These are phyloP conservation scores for Chalciporus sp. DNA, from an alignment of 1,284 basidiomycete species.

Conservation along the genomic window DNA sequence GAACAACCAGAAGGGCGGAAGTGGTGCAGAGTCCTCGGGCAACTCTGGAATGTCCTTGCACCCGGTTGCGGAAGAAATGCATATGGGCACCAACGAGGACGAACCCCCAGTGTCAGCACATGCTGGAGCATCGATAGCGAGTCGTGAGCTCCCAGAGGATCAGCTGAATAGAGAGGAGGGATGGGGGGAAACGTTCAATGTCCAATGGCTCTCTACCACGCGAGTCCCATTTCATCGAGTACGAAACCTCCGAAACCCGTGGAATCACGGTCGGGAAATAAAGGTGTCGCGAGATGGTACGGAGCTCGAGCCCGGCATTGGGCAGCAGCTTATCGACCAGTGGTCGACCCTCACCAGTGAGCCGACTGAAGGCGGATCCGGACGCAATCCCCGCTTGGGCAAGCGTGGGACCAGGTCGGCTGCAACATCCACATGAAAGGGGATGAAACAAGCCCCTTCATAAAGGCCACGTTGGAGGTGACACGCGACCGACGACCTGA, in stretches of 20 bases:
- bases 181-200: slow-evolving; percentile 79
- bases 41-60: slow-evolving; percentile 4
- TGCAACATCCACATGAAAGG: neutral
- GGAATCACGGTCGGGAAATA: slow-evolving; percentile 90
- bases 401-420: slow-evolving; percentile 5
- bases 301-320: slow-evolving; percentile 85
- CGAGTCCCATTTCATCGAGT: slow-evolving; percentile 80
- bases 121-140: neutral
- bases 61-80: slow-evolving; percentile 23
- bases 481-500: neutral
- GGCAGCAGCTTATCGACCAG: slow-evolving; percentile 72
- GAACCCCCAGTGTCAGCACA: neutral
- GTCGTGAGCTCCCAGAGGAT: neutral
- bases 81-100: neutral
- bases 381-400: neutral
- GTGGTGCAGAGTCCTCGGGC: slow-evolving; percentile 12
- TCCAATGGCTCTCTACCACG: slow-evolving; percentile 83
- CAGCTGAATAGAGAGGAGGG: slow-evolving; percentile 33
- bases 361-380: slow-evolving; percentile 4
- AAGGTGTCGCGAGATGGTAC: slow-evolving; percentile 94
- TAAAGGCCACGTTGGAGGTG: neutral
- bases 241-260: slow-evolving; percentile 84
- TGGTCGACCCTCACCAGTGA: slow-evolving; percentile 56
- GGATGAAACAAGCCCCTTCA: neutral
- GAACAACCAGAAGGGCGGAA: neutral